phyloP scores from a whole-genome alignment of 139 green algal species.

The Tetratostichococcus sp. region DNA sequence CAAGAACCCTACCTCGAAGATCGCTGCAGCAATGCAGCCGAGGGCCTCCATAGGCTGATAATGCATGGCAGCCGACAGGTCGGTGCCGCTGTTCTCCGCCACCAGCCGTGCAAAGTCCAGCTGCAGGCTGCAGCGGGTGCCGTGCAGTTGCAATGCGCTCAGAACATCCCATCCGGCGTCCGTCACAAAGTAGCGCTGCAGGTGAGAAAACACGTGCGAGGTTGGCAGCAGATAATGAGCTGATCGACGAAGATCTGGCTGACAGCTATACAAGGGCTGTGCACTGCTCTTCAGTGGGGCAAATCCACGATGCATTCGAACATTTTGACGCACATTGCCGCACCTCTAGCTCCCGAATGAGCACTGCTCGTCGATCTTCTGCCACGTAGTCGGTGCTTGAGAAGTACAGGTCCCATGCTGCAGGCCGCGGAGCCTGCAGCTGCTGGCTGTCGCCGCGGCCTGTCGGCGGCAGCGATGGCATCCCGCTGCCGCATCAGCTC shows the following conservation, averaged over 20 bases:
- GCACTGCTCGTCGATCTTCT: slow-evolving; percentile 35
- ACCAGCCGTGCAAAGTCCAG: slow-evolving; percentile 38
- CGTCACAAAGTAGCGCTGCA: not conserved
- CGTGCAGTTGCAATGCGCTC: not conserved
- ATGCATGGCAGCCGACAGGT: slow-evolving; percentile 53
- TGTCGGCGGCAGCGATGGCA: not conserved
- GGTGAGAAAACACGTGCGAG: too few relatives aligned
- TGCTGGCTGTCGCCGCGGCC: not conserved
- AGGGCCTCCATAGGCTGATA: slow-evolving; percentile 51
- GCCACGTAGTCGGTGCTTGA: slow-evolving; percentile 16
- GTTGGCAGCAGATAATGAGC: not conserved
- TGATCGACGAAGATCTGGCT: too few relatives aligned
- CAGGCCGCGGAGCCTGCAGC: slow-evolving; percentile 6
- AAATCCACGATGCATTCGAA: too few relatives aligned
- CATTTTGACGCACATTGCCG: too few relatives aligned
- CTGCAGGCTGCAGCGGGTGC: slow-evolving; percentile 1
- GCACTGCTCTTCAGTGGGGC: too few relatives aligned
- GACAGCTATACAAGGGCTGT: too few relatives aligned
- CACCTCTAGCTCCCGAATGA: slow-evolving; percentile 30
- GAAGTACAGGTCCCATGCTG: slow-evolving; percentile 43
- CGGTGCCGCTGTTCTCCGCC: slow-evolving; percentile 7
- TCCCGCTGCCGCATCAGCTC: not conserved
- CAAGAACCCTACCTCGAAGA: slow-evolving; percentile 39
- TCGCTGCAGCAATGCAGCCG: slow-evolving; percentile 46
- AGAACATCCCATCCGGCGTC: not conserved